phyloP scores from a whole-genome alignment of 1,139 yeast species.

The Sugiyamaella sp. region DNA sequence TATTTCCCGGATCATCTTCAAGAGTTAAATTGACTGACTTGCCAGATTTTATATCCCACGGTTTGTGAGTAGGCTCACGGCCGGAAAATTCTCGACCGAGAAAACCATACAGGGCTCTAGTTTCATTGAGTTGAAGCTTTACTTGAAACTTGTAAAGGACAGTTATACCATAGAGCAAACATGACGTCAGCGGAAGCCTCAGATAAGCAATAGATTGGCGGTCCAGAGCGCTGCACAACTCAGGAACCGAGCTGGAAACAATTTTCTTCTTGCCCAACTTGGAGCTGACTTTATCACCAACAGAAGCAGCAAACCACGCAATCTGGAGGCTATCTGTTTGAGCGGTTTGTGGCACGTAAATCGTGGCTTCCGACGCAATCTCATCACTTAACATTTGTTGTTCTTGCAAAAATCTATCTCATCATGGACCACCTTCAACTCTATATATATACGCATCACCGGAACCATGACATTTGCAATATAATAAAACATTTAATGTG shows the following conservation, averaged over 20 bases:
- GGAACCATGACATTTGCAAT: no score
- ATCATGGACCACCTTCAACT: no score
- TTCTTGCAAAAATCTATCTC: no score
- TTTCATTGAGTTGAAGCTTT: slow-evolving; percentile 11
- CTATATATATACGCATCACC: no score
- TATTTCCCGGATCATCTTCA: background rate
- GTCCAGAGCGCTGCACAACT: slow-evolving; percentile 8
- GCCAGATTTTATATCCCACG: slow-evolving; percentile 1
- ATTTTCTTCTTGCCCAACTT: slow-evolving; percentile 5
- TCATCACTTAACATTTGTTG: no score
- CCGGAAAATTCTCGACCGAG: background rate
- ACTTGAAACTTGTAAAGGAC: slow-evolving; percentile 19
- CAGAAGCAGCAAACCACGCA: slow-evolving; percentile 31
- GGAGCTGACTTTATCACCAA: slow-evolving; percentile 21
- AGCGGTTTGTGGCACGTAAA: no score
- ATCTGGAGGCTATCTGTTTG: slow-evolving; percentile 17
- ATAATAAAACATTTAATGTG: no score
- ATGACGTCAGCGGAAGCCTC: slow-evolving; percentile 19
- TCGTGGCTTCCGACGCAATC: no score
- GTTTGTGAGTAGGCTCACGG: background rate
- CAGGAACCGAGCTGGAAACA: slow-evolving; percentile 2
- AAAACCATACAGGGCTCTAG: background rate
- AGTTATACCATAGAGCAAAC: slow-evolving; percentile 24
- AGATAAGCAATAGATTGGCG: slow-evolving; percentile 7
- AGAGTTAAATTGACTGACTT: slow-evolving; percentile 2